phyloP scores from a whole-genome alignment of 768 basidiomycete species.

The Boletus rex-veris region DNA sequence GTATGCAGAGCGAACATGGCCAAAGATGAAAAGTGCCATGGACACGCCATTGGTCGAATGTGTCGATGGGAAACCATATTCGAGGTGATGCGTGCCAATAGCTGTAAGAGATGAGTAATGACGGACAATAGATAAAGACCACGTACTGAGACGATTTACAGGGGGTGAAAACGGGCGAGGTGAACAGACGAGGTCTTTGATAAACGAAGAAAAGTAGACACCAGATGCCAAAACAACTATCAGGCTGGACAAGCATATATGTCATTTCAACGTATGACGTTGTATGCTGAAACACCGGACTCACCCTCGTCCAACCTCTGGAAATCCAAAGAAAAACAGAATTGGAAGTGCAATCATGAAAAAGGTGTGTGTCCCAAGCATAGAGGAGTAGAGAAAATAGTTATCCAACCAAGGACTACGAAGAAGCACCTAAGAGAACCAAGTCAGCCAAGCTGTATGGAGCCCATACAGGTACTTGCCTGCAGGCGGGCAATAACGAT shows the following conservation, averaged over 20 bases:
- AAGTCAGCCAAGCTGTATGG: conserved; percentile 7
- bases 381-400: conserved; percentile 82
- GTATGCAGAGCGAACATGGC: conserved; percentile 53
- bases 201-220: conserved; percentile 81
- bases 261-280: background rate
- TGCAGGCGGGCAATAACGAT: conserved; percentile 62
- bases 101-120: conserved; percentile 37
- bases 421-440: conserved; percentile 41
- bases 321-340: conserved; percentile 85
- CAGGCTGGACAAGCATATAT: conserved; percentile 41
- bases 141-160: conserved; percentile 81
- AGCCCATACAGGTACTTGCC: conserved; percentile 39
- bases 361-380: conserved; percentile 84
- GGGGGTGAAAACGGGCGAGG: conserved; percentile 91
- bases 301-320: conserved; percentile 69
- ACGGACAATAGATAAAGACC: background rate
- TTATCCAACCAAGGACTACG: conserved; percentile 67
- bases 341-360: conserved; percentile 89
- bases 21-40: conserved; percentile 78
- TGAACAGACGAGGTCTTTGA: conserved; percentile 88
- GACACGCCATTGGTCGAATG: conserved; percentile 91
- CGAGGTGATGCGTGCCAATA: conserved; percentile 76
- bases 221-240: conserved; percentile 70
- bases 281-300: conserved; percentile 19
- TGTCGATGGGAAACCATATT: conserved; percentile 95